Evolutionary conservation across 2,329 filamentous ascomycete species (phyloP).

Genomic region (Ophiobolus disseminans): DNA sequence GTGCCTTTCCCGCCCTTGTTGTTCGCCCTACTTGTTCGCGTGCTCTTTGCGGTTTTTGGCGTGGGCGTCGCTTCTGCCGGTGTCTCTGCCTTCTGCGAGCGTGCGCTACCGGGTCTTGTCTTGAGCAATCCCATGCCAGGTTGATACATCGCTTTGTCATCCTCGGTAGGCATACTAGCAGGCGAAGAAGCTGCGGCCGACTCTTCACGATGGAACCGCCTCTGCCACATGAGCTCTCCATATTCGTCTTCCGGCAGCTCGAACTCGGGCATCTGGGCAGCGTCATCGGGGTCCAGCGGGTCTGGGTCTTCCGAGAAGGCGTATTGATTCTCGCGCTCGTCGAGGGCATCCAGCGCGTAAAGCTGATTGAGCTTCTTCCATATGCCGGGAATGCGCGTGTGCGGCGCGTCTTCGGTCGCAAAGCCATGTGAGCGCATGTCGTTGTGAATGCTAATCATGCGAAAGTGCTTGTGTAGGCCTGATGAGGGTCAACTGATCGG

Average conservation of each 20-base stretch:
- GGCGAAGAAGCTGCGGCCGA: slow-evolving; percentile 41
- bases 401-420: slow-evolving; percentile 71
- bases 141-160: slow-evolving; percentile 41
- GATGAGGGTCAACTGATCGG: slow-evolving; percentile 32
- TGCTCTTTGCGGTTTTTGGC: slow-evolving; percentile 37
- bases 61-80: slow-evolving; percentile 39
- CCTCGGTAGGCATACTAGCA: slow-evolving; percentile 36
- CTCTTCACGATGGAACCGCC: slow-evolving; percentile 41
- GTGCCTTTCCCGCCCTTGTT: slow-evolving; percentile 31
- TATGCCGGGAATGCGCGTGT: slow-evolving; percentile 89
- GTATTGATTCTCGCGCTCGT: slow-evolving; percentile 77
- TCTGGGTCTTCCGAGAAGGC: slow-evolving; percentile 66
- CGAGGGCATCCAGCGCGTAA: slow-evolving; percentile 85
- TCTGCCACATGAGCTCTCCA: slow-evolving; percentile 54
- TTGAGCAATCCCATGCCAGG: slow-evolving; percentile 44
- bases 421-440: slow-evolving; percentile 63
- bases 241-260: slow-evolving; percentile 54
- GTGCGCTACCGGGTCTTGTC: slow-evolving; percentile 36
- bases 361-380: slow-evolving; percentile 85
- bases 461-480: slow-evolving; percentile 65
- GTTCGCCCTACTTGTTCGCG: slow-evolving; percentile 32
- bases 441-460: slow-evolving; percentile 56
- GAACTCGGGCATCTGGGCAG: slow-evolving; percentile 47
- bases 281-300: slow-evolving; percentile 46
- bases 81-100: slow-evolving; percentile 38